These are phyloP conservation scores for Aspergillus sp. DNA, from an alignment of 2,329 filamentous ascomycete genomes.

Conservation along the genomic window DNA sequence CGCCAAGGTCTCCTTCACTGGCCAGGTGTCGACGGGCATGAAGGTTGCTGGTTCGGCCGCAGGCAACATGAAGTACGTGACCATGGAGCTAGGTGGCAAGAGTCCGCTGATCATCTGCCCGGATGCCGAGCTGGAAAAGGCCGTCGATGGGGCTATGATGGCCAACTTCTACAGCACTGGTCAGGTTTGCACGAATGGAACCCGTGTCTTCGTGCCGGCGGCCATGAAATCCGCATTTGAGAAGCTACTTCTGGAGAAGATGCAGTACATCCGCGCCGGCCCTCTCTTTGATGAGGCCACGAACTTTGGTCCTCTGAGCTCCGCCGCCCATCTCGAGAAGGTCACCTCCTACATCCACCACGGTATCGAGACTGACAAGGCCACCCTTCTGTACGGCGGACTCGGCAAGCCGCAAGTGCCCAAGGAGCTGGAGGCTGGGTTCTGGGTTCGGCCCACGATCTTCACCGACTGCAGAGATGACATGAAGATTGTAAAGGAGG, in stretches of 20 bases:
- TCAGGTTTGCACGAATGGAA: slow-evolving; percentile 92
- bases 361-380: slow-evolving; percentile 71
- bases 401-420: slow-evolving; percentile 57
- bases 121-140: slow-evolving; percentile 73
- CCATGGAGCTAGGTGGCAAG: slow-evolving; percentile 90
- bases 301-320: slow-evolving; percentile 84
- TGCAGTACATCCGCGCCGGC: slow-evolving; percentile 68
- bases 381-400: slow-evolving; percentile 72
- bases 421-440: slow-evolving; percentile 60
- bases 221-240: slow-evolving; percentile 68
- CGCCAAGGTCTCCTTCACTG: slow-evolving; percentile 87
- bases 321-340: slow-evolving; percentile 71
- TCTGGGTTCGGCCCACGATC: slow-evolving; percentile 79
- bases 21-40: slow-evolving; percentile 78
- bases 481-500: slow-evolving; percentile 78
- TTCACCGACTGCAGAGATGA: slow-evolving; percentile 82
- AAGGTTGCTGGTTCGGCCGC: slow-evolving; percentile 77
- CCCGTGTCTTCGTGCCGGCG: slow-evolving; percentile 76
- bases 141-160: slow-evolving; percentile 89
- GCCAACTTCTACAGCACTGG: slow-evolving; percentile 91
- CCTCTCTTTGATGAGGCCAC: slow-evolving; percentile 69
- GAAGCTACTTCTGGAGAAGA: slow-evolving; percentile 65
- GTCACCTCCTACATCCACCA: slow-evolving; percentile 74
- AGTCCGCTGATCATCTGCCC: slow-evolving; percentile 77
- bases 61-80: slow-evolving; percentile 82